Conservation (phyloP, 495 filamentous ascomycete genomes). For the Trichoderma erinaceum region DNA sequence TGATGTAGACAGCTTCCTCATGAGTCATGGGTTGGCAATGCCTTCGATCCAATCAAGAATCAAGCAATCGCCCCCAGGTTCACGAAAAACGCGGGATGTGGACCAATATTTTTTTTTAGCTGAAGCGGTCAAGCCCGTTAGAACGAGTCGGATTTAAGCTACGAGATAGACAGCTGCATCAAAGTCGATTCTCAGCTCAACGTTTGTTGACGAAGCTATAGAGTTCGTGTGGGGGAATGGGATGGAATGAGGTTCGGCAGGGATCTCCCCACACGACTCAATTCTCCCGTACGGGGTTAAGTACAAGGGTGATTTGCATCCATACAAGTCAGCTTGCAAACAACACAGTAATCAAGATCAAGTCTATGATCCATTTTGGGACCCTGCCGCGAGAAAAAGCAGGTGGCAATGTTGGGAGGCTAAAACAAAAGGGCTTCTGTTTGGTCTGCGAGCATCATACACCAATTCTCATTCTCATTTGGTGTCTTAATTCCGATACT, state of each 20-base stretch:
- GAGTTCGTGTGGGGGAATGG: neutral
- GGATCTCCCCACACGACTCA: neutral
- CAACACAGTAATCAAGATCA: neutral
- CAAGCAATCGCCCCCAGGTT: neutral
- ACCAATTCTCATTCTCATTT: neutral
- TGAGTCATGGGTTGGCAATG: neutral
- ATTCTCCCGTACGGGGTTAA: neutral
- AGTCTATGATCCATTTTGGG: neutral
- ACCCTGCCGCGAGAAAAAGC: neutral
- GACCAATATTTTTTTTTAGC: neutral
- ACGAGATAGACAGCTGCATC: neutral
- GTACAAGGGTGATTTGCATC: neutral
- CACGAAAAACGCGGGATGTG: neutral
- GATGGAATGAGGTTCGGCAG: neutral
- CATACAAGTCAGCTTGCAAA: neutral
- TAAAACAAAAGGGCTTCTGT: neutral
- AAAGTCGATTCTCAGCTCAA: neutral
- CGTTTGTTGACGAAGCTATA: neutral
- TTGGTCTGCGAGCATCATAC: neutral
- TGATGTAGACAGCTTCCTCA: neutral
- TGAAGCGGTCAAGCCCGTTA: constrained; percentile 1
- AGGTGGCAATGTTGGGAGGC: neutral
- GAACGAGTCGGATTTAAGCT: neutral
- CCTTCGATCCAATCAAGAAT: neutral
- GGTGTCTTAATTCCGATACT: no score